phyloP scores from a whole-genome alignment of 2,329 filamentous ascomycete genomes.

The Stachybotrys elegans region DNA sequence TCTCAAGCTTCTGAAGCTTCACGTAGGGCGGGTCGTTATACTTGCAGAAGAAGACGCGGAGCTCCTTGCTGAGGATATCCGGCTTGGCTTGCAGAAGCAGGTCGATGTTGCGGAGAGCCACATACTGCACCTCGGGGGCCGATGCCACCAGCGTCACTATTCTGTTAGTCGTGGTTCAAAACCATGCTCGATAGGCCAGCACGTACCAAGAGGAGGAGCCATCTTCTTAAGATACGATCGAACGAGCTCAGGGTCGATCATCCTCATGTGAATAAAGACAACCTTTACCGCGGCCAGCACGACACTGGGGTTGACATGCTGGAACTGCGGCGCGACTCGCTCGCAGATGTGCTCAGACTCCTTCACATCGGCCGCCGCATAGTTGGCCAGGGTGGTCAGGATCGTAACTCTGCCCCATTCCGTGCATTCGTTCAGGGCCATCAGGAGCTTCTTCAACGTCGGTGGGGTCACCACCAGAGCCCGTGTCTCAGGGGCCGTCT shows the following conservation, averaged over 20 bases:
- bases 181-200: too few species aligned
- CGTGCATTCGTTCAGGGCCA: constrained; percentile 96
- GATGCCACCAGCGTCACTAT: constrained; percentile 92
- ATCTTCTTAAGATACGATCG: constrained; percentile 95
- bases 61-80: constrained; percentile 93
- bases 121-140: constrained; percentile 94
- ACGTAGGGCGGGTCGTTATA: constrained; percentile 98
- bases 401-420: constrained; percentile 98
- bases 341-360: constrained; percentile 98
- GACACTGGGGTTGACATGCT: constrained; percentile 96
- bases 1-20: constrained; percentile 95
- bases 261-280: constrained; percentile 93
- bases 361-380: constrained; percentile 80
- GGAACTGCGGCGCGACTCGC: constrained; percentile 91
- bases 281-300: constrained; percentile 97
- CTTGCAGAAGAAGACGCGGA: constrained; percentile 99
- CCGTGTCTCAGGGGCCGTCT: constrained; percentile 84
- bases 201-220: constrained; percentile 83
- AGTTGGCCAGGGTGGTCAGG: constrained; percentile 81
- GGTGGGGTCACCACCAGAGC: constrained; percentile 77
- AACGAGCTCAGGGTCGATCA: constrained; percentile 70
- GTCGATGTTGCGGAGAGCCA: constrained; percentile 93
- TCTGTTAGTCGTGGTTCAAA: constrained; percentile 2
- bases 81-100: constrained; percentile 92
- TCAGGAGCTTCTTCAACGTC: constrained; percentile 88